phyloP scores from a whole-genome alignment of 768 basidiomycete species.

The Cystobasidium tubakii region DNA sequence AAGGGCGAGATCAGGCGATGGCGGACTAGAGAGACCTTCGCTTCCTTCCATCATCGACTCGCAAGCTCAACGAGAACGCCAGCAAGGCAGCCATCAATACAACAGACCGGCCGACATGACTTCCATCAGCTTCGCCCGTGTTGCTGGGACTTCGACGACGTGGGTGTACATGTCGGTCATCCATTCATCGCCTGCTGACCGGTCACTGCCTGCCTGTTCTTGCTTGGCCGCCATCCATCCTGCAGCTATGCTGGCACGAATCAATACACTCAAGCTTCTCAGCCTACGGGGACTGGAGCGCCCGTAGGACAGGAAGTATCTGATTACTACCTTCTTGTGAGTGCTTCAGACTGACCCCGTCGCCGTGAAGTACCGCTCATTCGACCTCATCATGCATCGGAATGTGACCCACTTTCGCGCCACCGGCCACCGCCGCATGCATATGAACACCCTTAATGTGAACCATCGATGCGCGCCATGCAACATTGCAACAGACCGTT shows the following conservation, averaged over 20 bases:
- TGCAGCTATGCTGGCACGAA: slow-evolving; percentile 16
- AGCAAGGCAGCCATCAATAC: too few relatives aligned
- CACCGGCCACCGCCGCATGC: not conserved
- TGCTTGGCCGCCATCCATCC: not conserved
- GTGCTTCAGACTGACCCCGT: too few relatives aligned
- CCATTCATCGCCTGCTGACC: not conserved
- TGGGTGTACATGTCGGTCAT: not conserved
- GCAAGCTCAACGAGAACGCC: too few relatives aligned
- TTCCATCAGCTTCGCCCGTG: slow-evolving; percentile 29
- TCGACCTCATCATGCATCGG: not conserved
- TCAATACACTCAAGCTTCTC: not conserved
- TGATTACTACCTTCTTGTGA: slow-evolving; percentile 18
- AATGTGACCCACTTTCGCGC: not conserved
- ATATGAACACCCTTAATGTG: too few relatives aligned
- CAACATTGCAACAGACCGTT: not conserved
- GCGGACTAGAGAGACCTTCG: too few relatives aligned
- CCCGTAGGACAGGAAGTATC: slow-evolving; percentile 9
- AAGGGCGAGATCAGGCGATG: too few relatives aligned
- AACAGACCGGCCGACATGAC: not conserved
- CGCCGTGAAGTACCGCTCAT: too few relatives aligned
- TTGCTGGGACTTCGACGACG: slow-evolving; percentile 12
- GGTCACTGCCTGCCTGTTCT: not conserved
- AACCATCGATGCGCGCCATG: too few relatives aligned
- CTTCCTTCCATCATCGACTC: too few relatives aligned
- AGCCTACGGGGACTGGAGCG: slow-evolving; percentile 11